Base-by-base conservation (phyloP, 257 asterid genomes). In the Ilex aquifolium region DNA sequence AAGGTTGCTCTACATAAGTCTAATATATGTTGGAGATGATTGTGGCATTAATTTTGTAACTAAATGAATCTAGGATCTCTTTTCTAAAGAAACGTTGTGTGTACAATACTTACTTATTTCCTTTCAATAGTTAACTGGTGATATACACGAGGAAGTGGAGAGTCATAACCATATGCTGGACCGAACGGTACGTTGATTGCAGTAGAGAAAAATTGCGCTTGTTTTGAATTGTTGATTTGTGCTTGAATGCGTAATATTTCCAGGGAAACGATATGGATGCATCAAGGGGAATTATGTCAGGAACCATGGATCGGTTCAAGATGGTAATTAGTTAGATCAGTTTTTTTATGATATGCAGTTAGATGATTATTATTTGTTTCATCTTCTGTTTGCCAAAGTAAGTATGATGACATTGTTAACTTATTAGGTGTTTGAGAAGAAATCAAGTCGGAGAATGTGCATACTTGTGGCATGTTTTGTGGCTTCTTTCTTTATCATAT, bases 231-330 rank as follows among this genome's bases (percentile, higher is more conserved):
- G 44, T 56, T 64, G 59, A 68, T 44, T 32, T 54, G 61, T 65
- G 31, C 64, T 13, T n/a, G 15, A 53, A 15, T 53, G 27, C 14
- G 31, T 44, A 61, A 62, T 30, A n/a, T 56, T 54, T 27, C 44
- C 60, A 92, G 96, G 99, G 99, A 16, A 93, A 80, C 74, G 94
- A 67, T 70, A 93, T 93, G 96, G 97, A 87, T 83, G 76, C 96
- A 32, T 85, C 97, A 40, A 79, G 99, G 73, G 97, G 99, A 68
- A 75, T 87, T 59, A 72, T 93, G 91, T 83, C 95, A 0, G 90
- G 99, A 69, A 93, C 97, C 72, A 79, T 93, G 76, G 99, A 88
- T 80, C 91, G 87, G 3, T 90, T 93, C 74, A 87, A 82, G 85
- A 79, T 80, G 95, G 99, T 93, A 76, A 62, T 64, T 12, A 60